phyloP scores from a whole-genome alignment of 306 rosid species.

The Gastrolobium bilobum region DNA sequence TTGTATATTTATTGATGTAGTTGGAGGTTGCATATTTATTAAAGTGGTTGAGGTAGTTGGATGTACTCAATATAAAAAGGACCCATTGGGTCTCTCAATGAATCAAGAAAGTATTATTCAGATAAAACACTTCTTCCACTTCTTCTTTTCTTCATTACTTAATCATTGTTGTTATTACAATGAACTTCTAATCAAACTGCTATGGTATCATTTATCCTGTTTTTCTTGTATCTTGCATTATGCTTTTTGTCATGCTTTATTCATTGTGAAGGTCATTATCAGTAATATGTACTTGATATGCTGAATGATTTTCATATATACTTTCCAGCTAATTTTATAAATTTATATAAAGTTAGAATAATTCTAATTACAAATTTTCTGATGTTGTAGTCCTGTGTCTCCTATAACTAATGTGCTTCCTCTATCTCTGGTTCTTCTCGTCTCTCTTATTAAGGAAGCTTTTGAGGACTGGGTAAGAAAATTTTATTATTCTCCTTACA shows the following conservation, averaged over 20 bases:
- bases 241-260: neutral
- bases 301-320: constrained; percentile 28
- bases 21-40: too few relatives aligned
- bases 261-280: constrained; percentile 14
- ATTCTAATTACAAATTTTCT: constrained; percentile 54
- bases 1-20: too few relatives aligned
- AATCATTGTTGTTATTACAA: neutral
- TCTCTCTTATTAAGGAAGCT: constrained; percentile 93
- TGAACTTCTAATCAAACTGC: constrained; percentile 21
- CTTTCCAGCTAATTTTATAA: neutral
- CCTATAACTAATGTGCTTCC: constrained; percentile 97
- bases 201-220: constrained; percentile 26
- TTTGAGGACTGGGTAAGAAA: constrained; percentile 94
- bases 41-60: too few relatives aligned
- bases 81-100: too few relatives aligned
- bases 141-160: too few relatives aligned
- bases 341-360: constrained; percentile 4
- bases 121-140: too few relatives aligned
- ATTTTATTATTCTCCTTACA: constrained; percentile 39
- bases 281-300: constrained; percentile 29
- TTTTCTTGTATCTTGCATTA: constrained; percentile 30
- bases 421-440: constrained; percentile 83
- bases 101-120: too few relatives aligned
- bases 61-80: too few relatives aligned
- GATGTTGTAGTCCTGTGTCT: constrained; percentile 89